Percentiles rank a stretch among this genome's conserved stretches.
Conservation (phyloP, 108 stramenopile species). For the Pseudonitzschia pungens region DNA sequence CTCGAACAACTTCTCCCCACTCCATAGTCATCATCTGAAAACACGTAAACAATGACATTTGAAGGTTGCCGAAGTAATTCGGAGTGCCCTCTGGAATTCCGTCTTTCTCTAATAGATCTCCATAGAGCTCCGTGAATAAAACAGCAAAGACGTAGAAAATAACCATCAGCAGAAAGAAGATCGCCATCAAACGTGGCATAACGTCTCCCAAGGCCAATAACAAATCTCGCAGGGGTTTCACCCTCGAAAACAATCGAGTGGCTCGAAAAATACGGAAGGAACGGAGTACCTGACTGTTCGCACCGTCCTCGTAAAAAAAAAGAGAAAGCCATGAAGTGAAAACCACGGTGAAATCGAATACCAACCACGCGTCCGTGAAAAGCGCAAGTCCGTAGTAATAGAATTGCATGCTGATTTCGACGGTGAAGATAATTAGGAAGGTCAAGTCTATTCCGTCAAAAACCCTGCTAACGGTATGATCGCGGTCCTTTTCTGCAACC, state of each 20-base stretch:
- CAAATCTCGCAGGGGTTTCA: slow-evolving; percentile 55
- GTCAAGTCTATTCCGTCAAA: slow-evolving; percentile 44
- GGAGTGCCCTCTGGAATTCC: neutral
- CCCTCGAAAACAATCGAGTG: slow-evolving; percentile 60
- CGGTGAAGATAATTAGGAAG: slow-evolving; percentile 63
- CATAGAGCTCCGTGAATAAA: slow-evolving; percentile 64
- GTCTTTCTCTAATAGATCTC: slow-evolving; percentile 17
- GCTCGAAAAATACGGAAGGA: slow-evolving; percentile 76
- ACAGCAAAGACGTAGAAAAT: slow-evolving; percentile 77
- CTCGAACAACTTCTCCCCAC: slow-evolving; percentile 47
- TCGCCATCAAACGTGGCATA: slow-evolving; percentile 67
- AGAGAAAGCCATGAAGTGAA: slow-evolving; percentile 52
- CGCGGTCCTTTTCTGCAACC: slow-evolving; percentile 45
- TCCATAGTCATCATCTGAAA: slow-evolving; percentile 79
- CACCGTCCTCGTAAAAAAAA: neutral
- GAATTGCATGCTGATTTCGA: slow-evolving; percentile 62
- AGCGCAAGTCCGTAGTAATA: slow-evolving; percentile 46
- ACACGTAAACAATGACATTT: slow-evolving; percentile 57
- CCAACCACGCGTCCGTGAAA: slow-evolving; percentile 61
- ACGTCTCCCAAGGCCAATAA: slow-evolving; percentile 64
- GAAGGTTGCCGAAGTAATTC: slow-evolving; percentile 54
- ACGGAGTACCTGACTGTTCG: slow-evolving; percentile 63
- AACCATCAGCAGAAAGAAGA: slow-evolving; percentile 52
- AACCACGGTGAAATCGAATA: slow-evolving; percentile 68
- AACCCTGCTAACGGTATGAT: slow-evolving; percentile 13